Base-by-base conservation (phyloP, 2,329 filamentous ascomycete genomes). In the Aspergillus intermedius region DNA sequence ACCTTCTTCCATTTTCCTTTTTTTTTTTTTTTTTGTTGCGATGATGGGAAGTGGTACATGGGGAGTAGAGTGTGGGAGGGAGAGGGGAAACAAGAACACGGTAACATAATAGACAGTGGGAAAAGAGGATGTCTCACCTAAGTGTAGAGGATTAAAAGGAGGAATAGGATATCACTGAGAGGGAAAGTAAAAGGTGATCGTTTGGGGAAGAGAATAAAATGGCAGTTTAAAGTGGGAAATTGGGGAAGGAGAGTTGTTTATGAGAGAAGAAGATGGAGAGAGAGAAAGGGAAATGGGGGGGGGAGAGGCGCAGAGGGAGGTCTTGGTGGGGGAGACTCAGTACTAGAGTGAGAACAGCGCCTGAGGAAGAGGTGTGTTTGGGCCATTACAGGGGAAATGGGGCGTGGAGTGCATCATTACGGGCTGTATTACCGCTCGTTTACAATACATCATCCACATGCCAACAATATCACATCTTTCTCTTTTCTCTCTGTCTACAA, bases 301-400 rank as follows among this genome's bases (percentile, higher is more conserved):
- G 57, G 53, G 56, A 53, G 56, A 51, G 51, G 56, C 47, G 61
- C 53, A 59, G 55, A 54, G 53, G 55, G 44, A 51, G 52, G 39
- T 49, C 47, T 44, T 46, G 54, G 50, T 49, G 47, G 34, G 46
- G 46, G 50, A 42, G 50, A 42, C n/a, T 19, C 37, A 40, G 19
- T 40, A 22, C 37, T 15, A 10, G 37, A 21, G 15, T 21, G 17
- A 35, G 25, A 30, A 22, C 21, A 22, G 21, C 4, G 21, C 21
- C 21, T 30, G 25, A 30, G 25, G 25, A 30, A 30, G 25, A 30
- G 25, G 25, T 30, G 25, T 30, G 25, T 30, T 30, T 30, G 25
- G 10, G 25, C 25, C 25, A 30, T 30, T 30, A 30, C 25, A 30
- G 25, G 25, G 25, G 25, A 30, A 30, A 30, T 30, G 25, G 25